Base-by-base conservation (phyloP, 192 early-diverging fungal species). In the Paraglomus brasilianum region DNA sequence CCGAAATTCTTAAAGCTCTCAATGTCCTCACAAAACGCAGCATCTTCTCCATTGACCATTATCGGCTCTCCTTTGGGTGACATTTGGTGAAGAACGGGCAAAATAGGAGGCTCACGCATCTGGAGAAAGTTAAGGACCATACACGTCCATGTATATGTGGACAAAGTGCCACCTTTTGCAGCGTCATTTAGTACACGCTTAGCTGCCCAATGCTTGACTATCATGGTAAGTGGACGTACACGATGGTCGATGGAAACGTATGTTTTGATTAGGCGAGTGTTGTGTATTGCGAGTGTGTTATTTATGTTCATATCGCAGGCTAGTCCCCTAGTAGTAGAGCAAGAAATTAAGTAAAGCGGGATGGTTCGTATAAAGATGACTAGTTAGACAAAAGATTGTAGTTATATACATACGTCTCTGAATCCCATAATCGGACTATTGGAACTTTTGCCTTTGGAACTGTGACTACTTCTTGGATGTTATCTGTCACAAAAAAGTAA, bases 251-350 rank as follows among this genome's bases (percentile, higher is more conserved):
- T 83, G 7, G 82, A 85, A 6, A 95, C 93, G 84, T 95, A 96
- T 7, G 89, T 90, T 76, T 88, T 86, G 72, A 98, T 89, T 84
- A 97, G 86, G 41, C 81, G 77, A 22, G 96, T 95, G 76, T 98
- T 98, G 73, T 90, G 82, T 48, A 98, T 76, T 11, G 94, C 94
- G 47, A 95, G 71, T 1, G 91, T 87, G 77, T 94, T 97, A 80
- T 97, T 97, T 59, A 98, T 88, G 78, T 96, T 96, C 71, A 95
- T 89, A 73, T 98, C 95, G 65, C 93, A 95, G 2, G 92, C 85
- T 9, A 95, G 68, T 30, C 84, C 59, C 51, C 89, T 92, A 74
- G 2, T 58, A 39, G 40, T 13, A 46, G 30, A 47, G 39, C 40
- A 14, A 64, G 39, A 11, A n/a, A 2, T 40, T 11, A 15, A 52